These are phyloP conservation scores for Mucor saturninus DNA, from an alignment of 371 early-diverging fungal species.

Conservation along the genomic window DNA sequence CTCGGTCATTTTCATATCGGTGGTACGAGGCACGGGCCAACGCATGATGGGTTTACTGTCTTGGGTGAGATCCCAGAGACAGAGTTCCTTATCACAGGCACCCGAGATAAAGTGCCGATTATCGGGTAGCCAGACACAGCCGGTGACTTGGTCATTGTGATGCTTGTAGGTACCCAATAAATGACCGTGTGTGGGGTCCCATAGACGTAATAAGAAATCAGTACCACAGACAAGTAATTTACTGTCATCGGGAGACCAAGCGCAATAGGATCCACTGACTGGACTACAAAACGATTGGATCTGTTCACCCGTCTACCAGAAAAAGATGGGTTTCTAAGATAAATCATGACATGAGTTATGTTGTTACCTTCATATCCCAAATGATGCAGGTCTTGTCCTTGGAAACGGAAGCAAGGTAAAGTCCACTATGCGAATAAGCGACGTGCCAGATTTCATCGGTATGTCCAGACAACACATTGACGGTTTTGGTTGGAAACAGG, in stretches of 20 bases:
- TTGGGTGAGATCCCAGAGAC: conserved; percentile 72
- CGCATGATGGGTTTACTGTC: too few species aligned
- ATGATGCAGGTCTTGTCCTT: conserved; percentile 86
- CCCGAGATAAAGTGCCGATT: conserved; percentile 79
- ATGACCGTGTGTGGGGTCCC: conserved; percentile 76
- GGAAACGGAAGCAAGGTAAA: conserved; percentile 88
- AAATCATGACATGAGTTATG: too few species aligned
- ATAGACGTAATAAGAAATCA: conserved; percentile 78
- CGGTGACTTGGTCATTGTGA: conserved; percentile 77
- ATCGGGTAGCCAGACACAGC: conserved; percentile 87
- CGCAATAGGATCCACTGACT: conserved; percentile 73
- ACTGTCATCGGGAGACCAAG: conserved; percentile 91
- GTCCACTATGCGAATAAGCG: conserved; percentile 86
- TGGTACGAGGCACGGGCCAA: conserved; percentile 77
- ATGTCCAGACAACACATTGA: conserved; percentile 77
- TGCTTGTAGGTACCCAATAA: conserved; percentile 53
- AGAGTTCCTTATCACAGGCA: conserved; percentile 75
- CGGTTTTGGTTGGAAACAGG: conserved; percentile 48
- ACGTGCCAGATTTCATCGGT: conserved; percentile 96
- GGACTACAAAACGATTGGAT: conserved; percentile 53
- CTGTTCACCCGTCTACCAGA: conserved; percentile 46
- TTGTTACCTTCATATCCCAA: conserved; percentile 74
- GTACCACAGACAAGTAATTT: conserved; percentile 79
- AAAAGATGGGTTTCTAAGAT: too few species aligned
- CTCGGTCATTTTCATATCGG: conserved; percentile 79